Percentiles rank a stretch among this genome's conserved stretches.
Evolutionary conservation across 805 yeast species (phyloP).

Genomic region (Lipomyces sp.): DNA sequence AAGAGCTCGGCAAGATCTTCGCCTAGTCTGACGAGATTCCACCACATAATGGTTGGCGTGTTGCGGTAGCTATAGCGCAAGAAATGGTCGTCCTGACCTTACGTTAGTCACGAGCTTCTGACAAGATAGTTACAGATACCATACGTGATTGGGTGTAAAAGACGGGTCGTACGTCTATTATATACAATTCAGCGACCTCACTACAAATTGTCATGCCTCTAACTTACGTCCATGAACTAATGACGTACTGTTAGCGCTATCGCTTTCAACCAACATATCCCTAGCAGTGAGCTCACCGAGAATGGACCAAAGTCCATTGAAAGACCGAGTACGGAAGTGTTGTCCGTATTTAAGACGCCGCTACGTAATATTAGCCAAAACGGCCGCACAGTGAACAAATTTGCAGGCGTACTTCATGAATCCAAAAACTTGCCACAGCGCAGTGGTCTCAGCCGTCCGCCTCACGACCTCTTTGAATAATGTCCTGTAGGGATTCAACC

Average conservation of each 20-base stretch:
- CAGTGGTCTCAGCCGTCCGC: slow-evolving; percentile 35
- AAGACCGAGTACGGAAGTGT: slow-evolving; percentile 85
- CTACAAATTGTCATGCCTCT: not conserved
- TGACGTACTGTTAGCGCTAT: not conserved
- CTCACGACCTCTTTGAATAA: slow-evolving; percentile 70
- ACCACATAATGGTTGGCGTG: slow-evolving; percentile 87
- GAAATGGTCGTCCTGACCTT: slow-evolving; percentile 62
- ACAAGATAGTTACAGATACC: not conserved
- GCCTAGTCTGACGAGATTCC: slow-evolving; percentile 85
- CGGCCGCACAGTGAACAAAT: not conserved
- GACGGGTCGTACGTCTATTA: slow-evolving; percentile 70
- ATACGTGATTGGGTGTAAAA: slow-evolving; percentile 77
- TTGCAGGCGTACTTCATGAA: slow-evolving; percentile 59
- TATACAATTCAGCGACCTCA: not conserved
- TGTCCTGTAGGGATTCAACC: slow-evolving; percentile 62
- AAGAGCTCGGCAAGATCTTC: slow-evolving; percentile 81
- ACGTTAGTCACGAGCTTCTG: not conserved
- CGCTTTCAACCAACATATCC: slow-evolving; percentile 56
- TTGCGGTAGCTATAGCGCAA: slow-evolving; percentile 78
- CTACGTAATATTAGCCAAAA: slow-evolving; percentile 1
- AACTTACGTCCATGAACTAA: slow-evolving; percentile 34
- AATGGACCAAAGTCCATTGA: slow-evolving; percentile 95
- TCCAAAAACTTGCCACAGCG: slow-evolving; percentile 62
- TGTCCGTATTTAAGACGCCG: slow-evolving; percentile 94
- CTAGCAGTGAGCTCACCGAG: slow-evolving; percentile 49